A percentile compares a stretch with the other conserved stretches of the same genome.
Conservation (phyloP, 345 rosid species). For the Lumnitzera littorea region DNA sequence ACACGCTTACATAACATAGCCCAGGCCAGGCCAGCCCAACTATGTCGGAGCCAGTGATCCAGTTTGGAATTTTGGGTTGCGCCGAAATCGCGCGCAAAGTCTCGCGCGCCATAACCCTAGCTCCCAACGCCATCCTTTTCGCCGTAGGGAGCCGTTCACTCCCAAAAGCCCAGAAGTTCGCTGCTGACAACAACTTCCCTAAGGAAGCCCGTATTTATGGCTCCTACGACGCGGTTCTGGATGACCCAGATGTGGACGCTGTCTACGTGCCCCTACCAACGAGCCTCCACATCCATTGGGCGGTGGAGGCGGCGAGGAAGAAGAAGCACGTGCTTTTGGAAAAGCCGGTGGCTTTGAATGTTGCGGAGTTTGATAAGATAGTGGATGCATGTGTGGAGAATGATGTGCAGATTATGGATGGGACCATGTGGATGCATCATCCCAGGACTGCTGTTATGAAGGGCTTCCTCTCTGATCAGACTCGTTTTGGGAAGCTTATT, state of each 20-base stretch:
- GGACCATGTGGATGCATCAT: slow-evolving; percentile 84
- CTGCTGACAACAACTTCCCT: slow-evolving; percentile 53
- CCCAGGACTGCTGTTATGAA: slow-evolving; percentile 52
- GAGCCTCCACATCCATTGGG: slow-evolving; percentile 68
- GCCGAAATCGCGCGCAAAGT: slow-evolving; percentile 67
- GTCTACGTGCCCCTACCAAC: slow-evolving; percentile 74
- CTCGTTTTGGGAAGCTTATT: slow-evolving; percentile 50
- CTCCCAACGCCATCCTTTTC: slow-evolving; percentile 57
- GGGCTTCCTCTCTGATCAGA: slow-evolving; percentile 37
- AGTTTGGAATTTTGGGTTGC: slow-evolving; percentile 67
- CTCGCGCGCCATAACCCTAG: slow-evolving; percentile 48
- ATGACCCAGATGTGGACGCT: slow-evolving; percentile 70
- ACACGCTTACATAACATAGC: no score
- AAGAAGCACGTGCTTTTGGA: slow-evolving; percentile 73
- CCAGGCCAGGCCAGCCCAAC: no score
- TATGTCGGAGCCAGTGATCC: slow-evolving; percentile 11
- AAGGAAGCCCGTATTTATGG: slow-evolving; percentile 45
- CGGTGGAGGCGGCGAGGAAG: slow-evolving; percentile 49
- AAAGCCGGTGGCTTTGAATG: slow-evolving; percentile 65
- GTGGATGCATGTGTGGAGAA: slow-evolving; percentile 51
- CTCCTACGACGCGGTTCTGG: slow-evolving; percentile 66
- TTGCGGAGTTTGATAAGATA: slow-evolving; percentile 52
- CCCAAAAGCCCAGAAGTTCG: slow-evolving; percentile 51
- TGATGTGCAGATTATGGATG: slow-evolving; percentile 80
- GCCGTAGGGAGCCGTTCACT: slow-evolving; percentile 56